Base-by-base conservation (phyloP, 306 rosid genomes). In the Begonia fuchsioides region DNA sequence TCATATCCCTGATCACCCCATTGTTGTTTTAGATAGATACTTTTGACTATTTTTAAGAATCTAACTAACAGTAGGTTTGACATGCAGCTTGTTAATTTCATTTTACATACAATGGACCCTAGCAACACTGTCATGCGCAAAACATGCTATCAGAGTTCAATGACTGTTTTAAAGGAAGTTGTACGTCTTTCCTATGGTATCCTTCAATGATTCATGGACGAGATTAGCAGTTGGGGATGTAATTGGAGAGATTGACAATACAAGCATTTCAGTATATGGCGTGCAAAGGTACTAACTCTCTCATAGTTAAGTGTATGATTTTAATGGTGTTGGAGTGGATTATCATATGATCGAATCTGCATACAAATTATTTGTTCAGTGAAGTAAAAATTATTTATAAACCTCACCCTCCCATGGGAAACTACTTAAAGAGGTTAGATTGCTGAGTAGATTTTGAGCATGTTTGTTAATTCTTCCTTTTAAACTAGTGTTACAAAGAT, bases 71-170 rank as follows among this genome's bases (percentile, higher is more conserved):
- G 48, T 73, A 65, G 63, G 82, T 67, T 65, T 61, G 69, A 66
- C 58, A 60, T 74, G 90, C 87, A 81, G 97, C 93, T 80, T 39
- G 81, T 90, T 62, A 78, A 68, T 72, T 84, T 81, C 79, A 79
- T 84, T 68, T 77, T 90, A 72, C 97, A 78, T 50, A 90, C 94
- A 43, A 65, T 84, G 60, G 97, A 90, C 61, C 95, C 93, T 15
- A 84, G 95, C 81, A 90, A 90, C 78, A 72, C 95, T 38, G 94
- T 81, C 64, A 74, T 90, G 82, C 92, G 97, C 57, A 84, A 76
- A 72, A 61, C 75, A 49, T 90, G 93, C 74, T 79, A 63, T 68
- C 95, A 90, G 66, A 90, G 82, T 55, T 81, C 97, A 64, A 74
- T 84, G 86, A 73, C 83, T 48, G 84, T 95, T 60, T 60, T 90